A percentile compares a stretch with the other conserved stretches of the same genome.
Conservation (phyloP, 2,329 filamentous ascomycete genomes). For the Laburnicola sp. region DNA sequence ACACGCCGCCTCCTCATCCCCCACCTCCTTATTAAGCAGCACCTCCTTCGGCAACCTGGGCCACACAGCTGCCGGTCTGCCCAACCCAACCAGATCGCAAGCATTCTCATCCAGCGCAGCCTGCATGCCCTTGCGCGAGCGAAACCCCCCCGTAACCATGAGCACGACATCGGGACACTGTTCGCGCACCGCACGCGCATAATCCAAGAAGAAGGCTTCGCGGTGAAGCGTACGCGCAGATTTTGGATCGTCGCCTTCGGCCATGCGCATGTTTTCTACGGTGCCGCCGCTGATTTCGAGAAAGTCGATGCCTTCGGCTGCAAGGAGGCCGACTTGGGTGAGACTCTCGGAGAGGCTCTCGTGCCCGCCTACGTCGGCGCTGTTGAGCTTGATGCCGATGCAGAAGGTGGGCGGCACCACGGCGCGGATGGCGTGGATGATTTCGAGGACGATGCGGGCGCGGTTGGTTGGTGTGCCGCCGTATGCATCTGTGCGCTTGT, state of each 20-base stretch:
- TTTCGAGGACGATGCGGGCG: conserved; percentile 50
- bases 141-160: conserved; percentile 63
- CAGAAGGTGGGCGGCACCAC: conserved; percentile 49
- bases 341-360: conserved; percentile 55
- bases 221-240: conserved; percentile 53
- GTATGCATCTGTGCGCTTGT: conserved; percentile 53
- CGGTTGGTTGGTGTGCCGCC: conserved; percentile 53
- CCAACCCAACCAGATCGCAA: conserved; percentile 23
- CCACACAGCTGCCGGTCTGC: conserved; percentile 17
- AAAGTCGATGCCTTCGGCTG: conserved; percentile 62
- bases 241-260: conserved; percentile 9
- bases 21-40: conserved; percentile 11
- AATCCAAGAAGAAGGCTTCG: conserved; percentile 71
- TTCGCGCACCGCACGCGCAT: conserved; percentile 56
- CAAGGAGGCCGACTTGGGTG: conserved; percentile 59
- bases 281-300: conserved; percentile 68
- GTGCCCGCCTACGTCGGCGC: conserved; percentile 51
- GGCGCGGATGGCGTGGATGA: conserved; percentile 49
- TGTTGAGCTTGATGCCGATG: conserved; percentile 57
- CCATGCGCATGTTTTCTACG: conserved; percentile 21
- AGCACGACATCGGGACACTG: conserved; percentile 40
- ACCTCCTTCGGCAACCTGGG: conserved; percentile 14
- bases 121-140: conserved; percentile 59
- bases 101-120: conserved; percentile 51
- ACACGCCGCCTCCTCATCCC: conserved; percentile 7